Conservation (phyloP, 495 filamentous ascomycete species). For the Bacidia rubella region DNA sequence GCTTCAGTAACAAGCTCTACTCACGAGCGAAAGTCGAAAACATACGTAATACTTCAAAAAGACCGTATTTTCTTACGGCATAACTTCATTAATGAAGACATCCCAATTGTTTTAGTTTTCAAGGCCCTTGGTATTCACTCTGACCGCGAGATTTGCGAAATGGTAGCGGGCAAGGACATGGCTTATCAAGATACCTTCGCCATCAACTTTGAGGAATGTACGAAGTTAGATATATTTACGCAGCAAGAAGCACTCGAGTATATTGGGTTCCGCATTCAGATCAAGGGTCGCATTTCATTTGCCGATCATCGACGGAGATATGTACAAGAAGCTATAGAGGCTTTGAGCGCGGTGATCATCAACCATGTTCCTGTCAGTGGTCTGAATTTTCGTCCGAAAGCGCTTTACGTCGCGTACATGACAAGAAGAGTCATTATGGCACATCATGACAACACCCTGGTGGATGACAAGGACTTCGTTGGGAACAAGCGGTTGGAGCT, state of each 20-base stretch:
- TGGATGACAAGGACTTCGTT: conserved; percentile 95
- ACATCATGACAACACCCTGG: conserved; percentile 68
- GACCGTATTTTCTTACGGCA: conserved; percentile 79
- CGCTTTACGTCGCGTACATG: conserved; percentile 93
- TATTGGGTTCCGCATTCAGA: conserved; percentile 72
- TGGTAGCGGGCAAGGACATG: conserved; percentile 72
- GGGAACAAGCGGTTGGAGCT: conserved; percentile 94
- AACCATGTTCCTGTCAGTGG: conserved; percentile 84
- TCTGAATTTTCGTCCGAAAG: conserved; percentile 88
- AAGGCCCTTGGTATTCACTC: conserved; percentile 90
- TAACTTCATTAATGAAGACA: conserved; percentile 80
- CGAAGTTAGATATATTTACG: conserved; percentile 67
- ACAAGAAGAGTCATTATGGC: conserved; percentile 87
- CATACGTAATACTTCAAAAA: conserved; percentile 85
- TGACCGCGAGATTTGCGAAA: conserved; percentile 81
- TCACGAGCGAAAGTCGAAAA: conserved; percentile 93
- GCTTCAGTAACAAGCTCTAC: conserved; percentile 91
- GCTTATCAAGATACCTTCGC: conserved; percentile 86
- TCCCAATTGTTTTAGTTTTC: conserved; percentile 82
- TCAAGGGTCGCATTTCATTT: conserved; percentile 47
- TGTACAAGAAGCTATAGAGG: conserved; percentile 80
- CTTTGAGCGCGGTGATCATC: conserved; percentile 77
- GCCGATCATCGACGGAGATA: conserved; percentile 48
- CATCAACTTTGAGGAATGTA: conserved; percentile 85
- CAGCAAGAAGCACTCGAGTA: conserved; percentile 93